Percentiles rank a stretch among this genome's conserved stretches.
Evolutionary conservation across 306 rosid genomes (phyloP).

Genomic region (Phaseolus lunatus): DNA sequence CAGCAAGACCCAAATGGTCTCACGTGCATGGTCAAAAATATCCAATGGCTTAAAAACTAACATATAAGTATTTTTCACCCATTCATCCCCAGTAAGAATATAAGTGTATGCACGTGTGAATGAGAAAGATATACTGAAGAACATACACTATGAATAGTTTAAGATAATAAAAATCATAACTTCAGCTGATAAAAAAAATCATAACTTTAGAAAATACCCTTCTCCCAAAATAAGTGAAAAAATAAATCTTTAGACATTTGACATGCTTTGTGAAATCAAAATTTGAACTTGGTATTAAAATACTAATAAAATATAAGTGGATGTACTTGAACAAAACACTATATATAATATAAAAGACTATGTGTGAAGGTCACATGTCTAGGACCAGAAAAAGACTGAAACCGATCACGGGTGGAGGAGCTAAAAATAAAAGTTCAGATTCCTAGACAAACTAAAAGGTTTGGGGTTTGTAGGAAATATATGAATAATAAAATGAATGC

Average conservation of each 20-base stretch:
- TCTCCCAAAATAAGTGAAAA: background rate
- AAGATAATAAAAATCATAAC: background rate
- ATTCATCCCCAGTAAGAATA: no score
- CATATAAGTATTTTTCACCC: background rate
- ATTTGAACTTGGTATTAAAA: background rate
- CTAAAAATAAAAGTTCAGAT: conserved; percentile 49
- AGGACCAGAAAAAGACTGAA: conserved; percentile 48
- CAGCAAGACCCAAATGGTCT: conserved; percentile 41
- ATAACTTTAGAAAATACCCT: background rate
- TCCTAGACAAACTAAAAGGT: conserved; percentile 46
- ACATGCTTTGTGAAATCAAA: background rate
- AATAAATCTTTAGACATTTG: background rate
- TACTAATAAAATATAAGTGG: background rate
- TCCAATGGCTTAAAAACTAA: background rate
- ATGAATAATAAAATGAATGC: conserved; percentile 16
- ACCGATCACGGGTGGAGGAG: conserved; percentile 59
- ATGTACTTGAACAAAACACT: background rate
- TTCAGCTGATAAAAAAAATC: background rate
- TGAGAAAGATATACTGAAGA: no score
- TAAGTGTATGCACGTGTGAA: no score
- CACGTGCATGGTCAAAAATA: conserved; percentile 42
- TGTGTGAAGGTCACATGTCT: conserved; percentile 31
- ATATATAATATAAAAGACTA: conserved; percentile 1
- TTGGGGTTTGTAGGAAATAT: conserved; percentile 42
- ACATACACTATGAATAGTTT: background rate